phyloP scores from a whole-genome alignment of 1,284 basidiomycete species.

The Singerocomus rubriflavus region DNA sequence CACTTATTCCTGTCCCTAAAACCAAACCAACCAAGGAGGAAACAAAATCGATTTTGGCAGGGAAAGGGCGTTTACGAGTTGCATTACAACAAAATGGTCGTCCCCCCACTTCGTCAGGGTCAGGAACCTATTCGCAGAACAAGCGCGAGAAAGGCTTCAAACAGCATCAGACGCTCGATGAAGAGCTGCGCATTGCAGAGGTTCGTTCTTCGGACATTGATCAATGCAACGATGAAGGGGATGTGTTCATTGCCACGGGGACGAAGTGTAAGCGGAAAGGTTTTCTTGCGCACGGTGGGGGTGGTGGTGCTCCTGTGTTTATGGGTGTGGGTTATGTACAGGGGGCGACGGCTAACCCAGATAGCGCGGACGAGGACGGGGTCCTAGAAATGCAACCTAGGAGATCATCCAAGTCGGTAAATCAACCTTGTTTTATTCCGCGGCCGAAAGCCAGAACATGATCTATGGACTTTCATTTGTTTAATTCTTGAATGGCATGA shows the following conservation, averaged over 20 bases:
- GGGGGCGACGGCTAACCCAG: constrained; percentile 41
- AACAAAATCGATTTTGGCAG: constrained; percentile 12
- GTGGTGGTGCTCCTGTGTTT: constrained; percentile 61
- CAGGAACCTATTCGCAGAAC: constrained; percentile 17
- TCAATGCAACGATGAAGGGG: constrained; percentile 39
- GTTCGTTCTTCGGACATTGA: constrained; percentile 33
- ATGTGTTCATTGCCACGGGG: constrained; percentile 51
- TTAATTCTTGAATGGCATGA: constrained; percentile 1
- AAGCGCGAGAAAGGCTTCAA: constrained; percentile 27
- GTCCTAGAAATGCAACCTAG: background rate
- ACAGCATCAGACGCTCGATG: constrained; percentile 55
- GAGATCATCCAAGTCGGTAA: constrained; percentile 10
- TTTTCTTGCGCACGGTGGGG: constrained; percentile 72
- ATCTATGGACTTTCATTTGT: background rate
- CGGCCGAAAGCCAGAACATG: constrained; percentile 22
- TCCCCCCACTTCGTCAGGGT: constrained; percentile 1
- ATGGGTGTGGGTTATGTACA: constrained; percentile 65
- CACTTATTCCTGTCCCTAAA: constrained; percentile 25
- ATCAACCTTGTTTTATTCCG: constrained; percentile 26
- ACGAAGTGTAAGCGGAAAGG: constrained; percentile 50
- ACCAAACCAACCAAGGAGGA: constrained; percentile 17
- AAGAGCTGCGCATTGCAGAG: constrained; percentile 55
- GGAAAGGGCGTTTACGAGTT: constrained; percentile 21
- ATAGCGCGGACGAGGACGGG: constrained; percentile 17
- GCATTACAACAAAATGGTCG: constrained; percentile 2